phyloP scores from a whole-genome alignment of 257 asterid genomes.

The Echium plantagineum region DNA sequence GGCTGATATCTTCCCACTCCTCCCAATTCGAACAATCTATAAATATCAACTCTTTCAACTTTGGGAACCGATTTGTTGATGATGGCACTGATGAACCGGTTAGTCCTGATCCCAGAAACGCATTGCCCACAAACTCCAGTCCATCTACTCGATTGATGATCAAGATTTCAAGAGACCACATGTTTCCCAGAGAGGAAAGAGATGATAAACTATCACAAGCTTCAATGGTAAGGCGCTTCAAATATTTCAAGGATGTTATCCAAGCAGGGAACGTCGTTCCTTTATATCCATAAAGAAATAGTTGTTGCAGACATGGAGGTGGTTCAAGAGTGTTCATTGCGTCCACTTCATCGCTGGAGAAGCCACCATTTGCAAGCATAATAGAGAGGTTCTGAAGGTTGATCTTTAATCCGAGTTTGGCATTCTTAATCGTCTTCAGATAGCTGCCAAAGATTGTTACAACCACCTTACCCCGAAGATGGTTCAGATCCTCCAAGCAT shows the following conservation, averaged over 20 bases:
- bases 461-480: not conserved
- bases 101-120: not conserved
- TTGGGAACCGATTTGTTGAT: not conserved
- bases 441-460: not conserved
- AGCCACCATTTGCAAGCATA: not conserved
- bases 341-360: not conserved
- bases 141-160: not conserved
- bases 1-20: constrained; percentile 5
- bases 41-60: not conserved
- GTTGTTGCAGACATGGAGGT: not conserved
- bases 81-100: not conserved
- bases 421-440: not conserved
- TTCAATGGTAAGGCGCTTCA: not conserved
- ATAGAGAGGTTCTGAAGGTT: not conserved
- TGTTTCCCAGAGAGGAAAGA: constrained; percentile 2
- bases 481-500: constrained; percentile 5
- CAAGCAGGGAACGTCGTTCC: constrained; percentile 1
- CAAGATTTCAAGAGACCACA: not conserved
- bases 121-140: not conserved
- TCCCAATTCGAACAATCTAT: not conserved
- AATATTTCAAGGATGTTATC: not conserved
- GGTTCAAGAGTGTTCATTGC: not conserved
- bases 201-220: not conserved
- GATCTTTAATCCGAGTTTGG: not conserved
- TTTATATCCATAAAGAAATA: not conserved